Evolutionary conservation across 176 grass and related monocot genomes (phyloP).

Genomic region (Chrysopogon serrulatus): DNA sequence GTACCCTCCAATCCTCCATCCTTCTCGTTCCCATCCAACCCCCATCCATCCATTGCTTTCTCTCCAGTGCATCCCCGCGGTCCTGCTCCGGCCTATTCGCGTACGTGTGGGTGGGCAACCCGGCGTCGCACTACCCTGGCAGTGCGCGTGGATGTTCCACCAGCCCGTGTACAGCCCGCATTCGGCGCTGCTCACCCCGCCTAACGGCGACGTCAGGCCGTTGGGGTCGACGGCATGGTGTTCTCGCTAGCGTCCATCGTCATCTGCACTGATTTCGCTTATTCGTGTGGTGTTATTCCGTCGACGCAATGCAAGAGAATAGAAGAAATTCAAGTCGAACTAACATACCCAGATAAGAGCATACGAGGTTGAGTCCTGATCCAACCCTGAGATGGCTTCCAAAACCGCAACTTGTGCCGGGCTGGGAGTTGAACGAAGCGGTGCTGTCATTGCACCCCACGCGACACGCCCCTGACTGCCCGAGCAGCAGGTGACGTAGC

Average conservation of each 20-base stretch:
- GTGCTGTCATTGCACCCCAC: constrained; percentile 77
- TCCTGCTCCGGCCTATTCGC: constrained; percentile 53
- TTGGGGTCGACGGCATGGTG: constrained; percentile 82
- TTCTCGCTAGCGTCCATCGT: constrained; percentile 81
- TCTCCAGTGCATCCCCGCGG: constrained; percentile 33
- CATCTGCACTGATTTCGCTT: too few relatives aligned
- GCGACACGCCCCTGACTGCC: constrained; percentile 68
- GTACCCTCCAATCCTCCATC: too few relatives aligned
- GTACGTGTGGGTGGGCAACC: constrained; percentile 88
- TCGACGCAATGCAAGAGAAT: too few relatives aligned
- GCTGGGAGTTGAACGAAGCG: too few relatives aligned
- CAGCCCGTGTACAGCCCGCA: constrained; percentile 83
- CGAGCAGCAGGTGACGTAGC: constrained; percentile 65
- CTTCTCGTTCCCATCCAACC: too few relatives aligned
- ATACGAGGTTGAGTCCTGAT: too few relatives aligned
- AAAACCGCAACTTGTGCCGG: too few relatives aligned
- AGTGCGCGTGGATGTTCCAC: constrained; percentile 96
- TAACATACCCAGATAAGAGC: too few relatives aligned
- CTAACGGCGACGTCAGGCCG: constrained; percentile 92
- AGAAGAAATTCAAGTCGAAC: too few relatives aligned
- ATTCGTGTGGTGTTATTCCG: too few relatives aligned
- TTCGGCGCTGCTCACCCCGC: constrained; percentile 54
- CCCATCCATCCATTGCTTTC: too few relatives aligned
- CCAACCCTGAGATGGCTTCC: too few relatives aligned
- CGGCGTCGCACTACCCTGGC: constrained; percentile 63